Evolutionary conservation across 176 grass and related monocot genomes (phyloP), one percentile per base, ranked within the genome.

Genomic region (Oryza meridionalis): DNA sequence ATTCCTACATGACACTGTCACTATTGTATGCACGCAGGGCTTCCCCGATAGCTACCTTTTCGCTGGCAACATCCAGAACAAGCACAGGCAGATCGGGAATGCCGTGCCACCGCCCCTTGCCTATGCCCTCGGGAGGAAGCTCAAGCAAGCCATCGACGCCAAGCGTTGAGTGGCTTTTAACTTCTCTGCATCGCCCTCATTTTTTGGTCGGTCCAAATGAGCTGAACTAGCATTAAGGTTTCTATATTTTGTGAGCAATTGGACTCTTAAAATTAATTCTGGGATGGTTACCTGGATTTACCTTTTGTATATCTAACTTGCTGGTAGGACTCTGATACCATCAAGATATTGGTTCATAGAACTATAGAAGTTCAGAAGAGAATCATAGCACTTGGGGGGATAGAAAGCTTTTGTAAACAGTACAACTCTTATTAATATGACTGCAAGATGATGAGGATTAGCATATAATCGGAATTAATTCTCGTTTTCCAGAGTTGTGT

Each of bases 81-180:
- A 88, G 82, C 92, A 92, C 77, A 90, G 73, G 84, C 92, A 94
- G 70, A 97, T 97, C 46, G 88, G 92, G 27, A 97, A 97, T 67
- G 92, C 84, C 11, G 95, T 97, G 64, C 95, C 95, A 5, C 95
- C 95, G 12, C 90, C 88, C 27, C 90, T 94, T 77, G 92, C 94
- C 65, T 97, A 82, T 49, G 92, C 88, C 3, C 90, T 91, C 19
- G 88, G 92, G 69, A 89, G 75, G 78, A 92, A 92, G 81, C 86
- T 94, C 35, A 92, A 94, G 82, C 84, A 92, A 84, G 92, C 61
- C 75, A 43, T 92, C 51, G 72, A 90, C 5, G 62, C 49, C 73
- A 92, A 86, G 74, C 16, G 7, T 35, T 62, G 59, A 82, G 58
- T 12, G 14, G 67, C 61, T 73, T 73, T 69, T 63, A 49, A 49